A percentile compares a stretch with the other conserved stretches of the same genome.
Conservation (phyloP, 148 eudicot genomes). For the Spergularia bocconei region DNA sequence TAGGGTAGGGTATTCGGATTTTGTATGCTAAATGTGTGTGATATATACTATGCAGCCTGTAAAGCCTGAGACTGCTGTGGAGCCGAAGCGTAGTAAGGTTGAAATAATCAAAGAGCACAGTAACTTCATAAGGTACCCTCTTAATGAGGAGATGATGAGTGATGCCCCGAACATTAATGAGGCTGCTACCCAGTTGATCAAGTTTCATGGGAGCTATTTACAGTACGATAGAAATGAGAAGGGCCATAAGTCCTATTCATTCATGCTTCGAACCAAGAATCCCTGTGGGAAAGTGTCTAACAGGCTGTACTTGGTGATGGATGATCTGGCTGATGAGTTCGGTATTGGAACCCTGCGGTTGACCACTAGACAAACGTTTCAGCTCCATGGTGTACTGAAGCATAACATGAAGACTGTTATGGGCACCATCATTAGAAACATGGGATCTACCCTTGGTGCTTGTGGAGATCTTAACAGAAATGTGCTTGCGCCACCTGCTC, state of each 20-base stretch:
- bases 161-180: constrained; percentile 82
- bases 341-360: constrained; percentile 95
- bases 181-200: constrained; percentile 85
- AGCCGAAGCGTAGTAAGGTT: constrained; percentile 93
- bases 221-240: constrained; percentile 79
- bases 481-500: constrained; percentile 99
- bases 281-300: constrained; percentile 95
- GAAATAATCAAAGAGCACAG: constrained; percentile 93
- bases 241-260: constrained; percentile 82
- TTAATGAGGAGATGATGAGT: constrained; percentile 80
- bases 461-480: constrained; percentile 97
- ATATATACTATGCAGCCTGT: constrained; percentile 61
- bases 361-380: constrained; percentile 95
- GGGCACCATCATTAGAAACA: constrained; percentile 72
- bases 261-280: constrained; percentile 98
- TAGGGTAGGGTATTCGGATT: not conserved
- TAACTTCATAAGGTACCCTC: constrained; percentile 92
- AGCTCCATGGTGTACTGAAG: constrained; percentile 91
- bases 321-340: constrained; percentile 93
- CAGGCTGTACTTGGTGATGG: constrained; percentile 83
- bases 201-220: constrained; percentile 95
- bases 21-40: constrained; percentile 1
- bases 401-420: constrained; percentile 91
- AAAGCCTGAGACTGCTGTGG: constrained; percentile 60
- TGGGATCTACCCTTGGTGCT: constrained; percentile 99